Base-by-base conservation (phyloP, 345 rosid genomes). In the Combretum micranthum region DNA sequence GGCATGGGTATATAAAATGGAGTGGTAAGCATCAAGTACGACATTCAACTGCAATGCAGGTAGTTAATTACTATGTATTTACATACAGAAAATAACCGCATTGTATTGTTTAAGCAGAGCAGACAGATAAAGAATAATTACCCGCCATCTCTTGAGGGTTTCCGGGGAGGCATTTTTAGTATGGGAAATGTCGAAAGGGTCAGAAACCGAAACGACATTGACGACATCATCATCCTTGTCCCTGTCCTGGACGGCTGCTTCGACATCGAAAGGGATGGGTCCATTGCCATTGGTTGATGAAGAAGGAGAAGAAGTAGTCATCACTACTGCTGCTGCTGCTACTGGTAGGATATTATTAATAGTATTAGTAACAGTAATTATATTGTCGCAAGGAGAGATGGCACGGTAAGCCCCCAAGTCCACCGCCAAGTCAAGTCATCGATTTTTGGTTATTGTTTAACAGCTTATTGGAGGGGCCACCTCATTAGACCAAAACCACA, bases 121-220 rank as follows among this genome's bases (percentile, higher is more conserved):
- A 42, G 23, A 23, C 44, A 17, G 22, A 12, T 19, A 3, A 32
- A 64, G 19, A 23, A 47, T 26, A 37, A 12, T 53, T 78, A 90
- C 97, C 87, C 98, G 75, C 98, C 98, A 88, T 42, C 88, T 75
- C 47, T 75, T 76, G 44, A 91, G 91, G 42, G 79, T 77, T 65
- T 80, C 81, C 42, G 48, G 59, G 15, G 97, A 55, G 47, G 74
- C 91, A 66, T 82, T 82, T 72, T 91, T 85, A 63, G 96, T 83
- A 44, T 85, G 72, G 43, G 83, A 61, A 51, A 91, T 71, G 50
- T 88, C 80, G 23, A 88, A 91, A 32, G 95, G 96, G 75, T 80
- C 81, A 1, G 78, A 67, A 26, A 17, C 12, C 17, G 39, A 19
- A 9, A 21, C 47, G 19, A 70, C 68, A 6, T 20, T 72, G 42